These are phyloP conservation scores for Trichoderma guizhouense DNA, from an alignment of 2,329 filamentous ascomycete genomes.

Conservation along the genomic window DNA sequence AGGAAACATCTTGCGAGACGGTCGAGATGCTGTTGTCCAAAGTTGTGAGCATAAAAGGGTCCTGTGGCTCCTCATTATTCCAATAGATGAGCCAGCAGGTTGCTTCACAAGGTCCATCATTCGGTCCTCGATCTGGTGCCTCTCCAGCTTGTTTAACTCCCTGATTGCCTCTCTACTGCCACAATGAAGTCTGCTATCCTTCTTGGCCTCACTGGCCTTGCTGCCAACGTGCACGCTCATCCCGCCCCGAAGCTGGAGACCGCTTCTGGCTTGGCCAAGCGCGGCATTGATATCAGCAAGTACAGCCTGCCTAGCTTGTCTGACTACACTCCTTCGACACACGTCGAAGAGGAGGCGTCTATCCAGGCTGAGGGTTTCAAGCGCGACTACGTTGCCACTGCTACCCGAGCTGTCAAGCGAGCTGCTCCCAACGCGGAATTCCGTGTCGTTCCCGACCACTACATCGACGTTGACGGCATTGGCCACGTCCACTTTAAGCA, in stretches of 20 bases:
- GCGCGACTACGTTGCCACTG: conserved; percentile 41
- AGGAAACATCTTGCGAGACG: not conserved
- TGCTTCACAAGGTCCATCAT: not conserved
- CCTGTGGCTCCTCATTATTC: not conserved
- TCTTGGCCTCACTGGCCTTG: conserved; percentile 34
- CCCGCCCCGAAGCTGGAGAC: conserved; percentile 29
- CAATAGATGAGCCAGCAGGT: not conserved
- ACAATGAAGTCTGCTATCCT: conserved; percentile 34
- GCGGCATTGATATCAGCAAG: conserved; percentile 33
- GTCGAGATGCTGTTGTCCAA: not conserved
- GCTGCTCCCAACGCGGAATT: conserved; percentile 40
- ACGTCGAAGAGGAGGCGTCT: conserved; percentile 21
- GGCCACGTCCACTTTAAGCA: conserved; percentile 59
- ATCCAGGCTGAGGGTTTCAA: conserved; percentile 22
- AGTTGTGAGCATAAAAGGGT: not conserved
- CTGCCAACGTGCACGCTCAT: conserved; percentile 32
- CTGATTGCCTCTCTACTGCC: not conserved
- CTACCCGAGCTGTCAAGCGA: conserved; percentile 42
- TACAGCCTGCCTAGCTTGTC: conserved; percentile 33
- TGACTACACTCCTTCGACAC: conserved; percentile 27
- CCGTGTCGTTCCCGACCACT: conserved; percentile 51
- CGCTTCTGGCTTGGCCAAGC: conserved; percentile 25
- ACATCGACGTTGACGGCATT: conserved; percentile 53
- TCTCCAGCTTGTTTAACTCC: not conserved
- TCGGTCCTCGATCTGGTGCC: not conserved